Base-by-base conservation (phyloP, 768 basidiomycete species). In the Suillus paluster region DNA sequence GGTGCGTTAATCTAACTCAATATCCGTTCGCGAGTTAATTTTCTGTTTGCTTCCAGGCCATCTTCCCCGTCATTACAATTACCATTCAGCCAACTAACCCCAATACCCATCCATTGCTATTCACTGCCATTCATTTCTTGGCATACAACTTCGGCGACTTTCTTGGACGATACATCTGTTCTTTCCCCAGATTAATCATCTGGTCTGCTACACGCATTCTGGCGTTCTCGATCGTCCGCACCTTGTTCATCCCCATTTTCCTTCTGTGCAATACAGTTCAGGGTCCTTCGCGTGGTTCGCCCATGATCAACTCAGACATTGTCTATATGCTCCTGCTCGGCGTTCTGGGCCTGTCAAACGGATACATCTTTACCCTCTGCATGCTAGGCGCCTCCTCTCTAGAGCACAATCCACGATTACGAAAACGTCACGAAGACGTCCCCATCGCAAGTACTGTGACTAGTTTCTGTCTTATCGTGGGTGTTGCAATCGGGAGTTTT, bases 1-100 rank as follows among this genome's bases (percentile, higher is more conserved):
- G 71, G 94, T 94, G 69, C 67, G 88, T 15, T 23, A 46, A 23
- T 2, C 25, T 21, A n/a, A 23, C 8, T 50, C 55, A 30, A n/a
- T 9, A 15, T 59, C 19, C 41, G 60, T 4, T 49, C 44, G 53
- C 54, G 61, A 53, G 59, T 42, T 66, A 54, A 65, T 41, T 6
- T 30, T 30, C 6, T 30, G 0, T 59, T 53, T 60, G 62, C 25
- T 42, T 61, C 36, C 41, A 97, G 95, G 83, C 94, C 33, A 88
- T 96, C 46, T 97, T 86, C 76, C 95, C 95, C 6, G 84, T 94
- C 0, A 89, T 95, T 63, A 95, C 95, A 3, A 84, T 88, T 4
- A 90, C 89, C 0, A 85, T 97, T 55, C 73, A 76, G 45, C 83
- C 95, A 2, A 86, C 84, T 15, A 88, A 88, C 64, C 82, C 84